Percentiles rank a stretch among this genome's conserved stretches.
Evolutionary conservation across 306 rosid genomes (phyloP).

Genomic region (Quercus rubra): DNA sequence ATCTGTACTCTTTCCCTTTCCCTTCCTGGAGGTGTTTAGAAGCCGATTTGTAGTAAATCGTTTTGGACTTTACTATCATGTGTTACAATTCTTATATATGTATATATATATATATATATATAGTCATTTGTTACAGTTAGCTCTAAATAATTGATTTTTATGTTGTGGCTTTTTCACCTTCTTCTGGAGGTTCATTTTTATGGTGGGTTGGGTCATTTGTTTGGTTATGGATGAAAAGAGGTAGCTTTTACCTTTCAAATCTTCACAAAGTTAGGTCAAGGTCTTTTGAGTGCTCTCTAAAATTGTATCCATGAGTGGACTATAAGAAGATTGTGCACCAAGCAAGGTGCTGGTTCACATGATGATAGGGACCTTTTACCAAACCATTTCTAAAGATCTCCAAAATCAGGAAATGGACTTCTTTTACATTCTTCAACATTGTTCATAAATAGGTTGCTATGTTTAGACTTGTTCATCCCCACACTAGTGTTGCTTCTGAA

Average conservation of each 20-base stretch:
- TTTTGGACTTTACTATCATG: neutral
- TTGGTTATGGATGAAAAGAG: neutral
- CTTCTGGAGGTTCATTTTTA: neutral
- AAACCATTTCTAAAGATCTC: neutral
- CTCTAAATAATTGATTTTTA: neutral
- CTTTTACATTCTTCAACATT: neutral
- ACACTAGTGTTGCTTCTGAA: neutral
- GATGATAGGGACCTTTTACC: neutral
- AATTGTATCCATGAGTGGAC: neutral
- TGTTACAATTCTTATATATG: neutral
- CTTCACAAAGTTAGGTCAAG: neutral
- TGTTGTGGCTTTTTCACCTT: neutral
- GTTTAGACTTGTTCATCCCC: neutral
- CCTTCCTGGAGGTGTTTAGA: neutral
- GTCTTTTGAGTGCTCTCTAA: neutral
- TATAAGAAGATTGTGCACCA: neutral
- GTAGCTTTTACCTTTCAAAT: neutral
- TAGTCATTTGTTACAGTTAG: neutral
- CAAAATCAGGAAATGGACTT: neutral
- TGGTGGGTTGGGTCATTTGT: neutral
- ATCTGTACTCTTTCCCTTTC: neutral
- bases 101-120: neutral
- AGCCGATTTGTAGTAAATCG: neutral
- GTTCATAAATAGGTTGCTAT: neutral
- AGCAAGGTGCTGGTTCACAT: neutral